phyloP scores from a whole-genome alignment of 1,284 basidiomycete species.

The Erythrobasidium hasegawianum region DNA sequence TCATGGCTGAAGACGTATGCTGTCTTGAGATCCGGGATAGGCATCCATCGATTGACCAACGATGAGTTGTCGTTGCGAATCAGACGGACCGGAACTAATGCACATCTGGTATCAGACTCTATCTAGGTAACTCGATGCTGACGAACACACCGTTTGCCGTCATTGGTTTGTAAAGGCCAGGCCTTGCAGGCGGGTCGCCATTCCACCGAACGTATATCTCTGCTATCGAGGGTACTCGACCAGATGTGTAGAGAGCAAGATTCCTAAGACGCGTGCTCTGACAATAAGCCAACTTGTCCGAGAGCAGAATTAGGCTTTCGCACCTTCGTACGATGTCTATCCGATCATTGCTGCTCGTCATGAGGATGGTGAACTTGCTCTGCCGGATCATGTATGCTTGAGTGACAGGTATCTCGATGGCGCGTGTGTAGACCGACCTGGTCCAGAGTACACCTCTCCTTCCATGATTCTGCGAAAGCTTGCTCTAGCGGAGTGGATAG shows the following conservation, averaged over 20 bases:
- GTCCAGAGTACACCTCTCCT: neutral
- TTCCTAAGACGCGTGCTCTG: no score
- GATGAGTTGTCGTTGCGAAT: neutral
- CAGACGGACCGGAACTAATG: neutral
- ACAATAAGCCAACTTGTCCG: no score
- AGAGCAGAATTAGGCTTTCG: no score
- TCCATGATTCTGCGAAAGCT: neutral
- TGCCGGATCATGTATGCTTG: no score
- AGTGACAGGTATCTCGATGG: no score
- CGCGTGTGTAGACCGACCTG: neutral
- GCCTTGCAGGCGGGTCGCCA: neutral
- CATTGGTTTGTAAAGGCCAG: neutral
- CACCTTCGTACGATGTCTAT: neutral
- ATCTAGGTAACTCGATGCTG: no score
- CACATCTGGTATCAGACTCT: no score
- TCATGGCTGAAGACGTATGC: neutral
- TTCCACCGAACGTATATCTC: conserved; percentile 1
- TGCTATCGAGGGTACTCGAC: neutral
- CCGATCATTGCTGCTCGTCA: neutral
- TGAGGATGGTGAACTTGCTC: neutral
- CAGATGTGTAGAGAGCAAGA: neutral
- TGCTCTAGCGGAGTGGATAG: neutral
- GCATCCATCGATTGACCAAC: neutral
- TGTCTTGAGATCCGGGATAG: neutral
- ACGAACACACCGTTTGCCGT: neutral